Conservation (phyloP, 1,284 basidiomycete genomes). For the Volvariella surrecta region DNA sequence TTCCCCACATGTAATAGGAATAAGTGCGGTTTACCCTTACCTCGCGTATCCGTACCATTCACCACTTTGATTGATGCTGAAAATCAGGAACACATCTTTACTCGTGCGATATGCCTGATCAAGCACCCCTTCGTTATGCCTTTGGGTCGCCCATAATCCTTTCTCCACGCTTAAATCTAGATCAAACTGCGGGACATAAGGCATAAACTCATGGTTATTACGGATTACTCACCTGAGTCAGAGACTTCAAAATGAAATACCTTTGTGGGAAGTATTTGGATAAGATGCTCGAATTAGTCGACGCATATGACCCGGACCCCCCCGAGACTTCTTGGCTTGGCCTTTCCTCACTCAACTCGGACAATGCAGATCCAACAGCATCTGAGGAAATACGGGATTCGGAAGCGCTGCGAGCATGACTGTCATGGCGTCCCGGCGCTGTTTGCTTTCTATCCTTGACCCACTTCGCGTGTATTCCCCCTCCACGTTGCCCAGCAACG, state of each 20-base stretch:
- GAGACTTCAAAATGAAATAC: slow-evolving; percentile 89
- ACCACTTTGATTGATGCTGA: slow-evolving; percentile 87
- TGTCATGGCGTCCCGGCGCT: no score
- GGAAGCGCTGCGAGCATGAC: no score
- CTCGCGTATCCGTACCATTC: slow-evolving; percentile 86
- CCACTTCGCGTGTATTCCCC: slow-evolving; percentile 79
- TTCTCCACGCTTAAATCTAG: slow-evolving; percentile 79
- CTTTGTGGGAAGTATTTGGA: slow-evolving; percentile 73
- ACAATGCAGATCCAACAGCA: no score
- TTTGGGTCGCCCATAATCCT: slow-evolving; percentile 88
- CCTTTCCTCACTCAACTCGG: no score
- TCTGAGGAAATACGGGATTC: no score
- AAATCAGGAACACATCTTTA: slow-evolving; percentile 81
- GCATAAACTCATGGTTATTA: not conserved
- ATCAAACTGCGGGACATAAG: slow-evolving; percentile 49
- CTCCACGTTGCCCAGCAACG: slow-evolving; percentile 85
- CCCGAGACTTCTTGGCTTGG: slow-evolving; percentile 38
- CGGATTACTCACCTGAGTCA: slow-evolving; percentile 54
- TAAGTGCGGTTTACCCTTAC: slow-evolving; percentile 29
- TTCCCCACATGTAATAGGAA: not conserved
- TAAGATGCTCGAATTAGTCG: slow-evolving; percentile 70
- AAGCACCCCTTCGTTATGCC: slow-evolving; percentile 84
- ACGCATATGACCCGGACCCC: slow-evolving; percentile 59
- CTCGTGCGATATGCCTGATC: slow-evolving; percentile 90
- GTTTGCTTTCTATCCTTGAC: slow-evolving; percentile 39